Conservation (phyloP, 805 yeast genomes). For the Myxozyma mucilagina region DNA sequence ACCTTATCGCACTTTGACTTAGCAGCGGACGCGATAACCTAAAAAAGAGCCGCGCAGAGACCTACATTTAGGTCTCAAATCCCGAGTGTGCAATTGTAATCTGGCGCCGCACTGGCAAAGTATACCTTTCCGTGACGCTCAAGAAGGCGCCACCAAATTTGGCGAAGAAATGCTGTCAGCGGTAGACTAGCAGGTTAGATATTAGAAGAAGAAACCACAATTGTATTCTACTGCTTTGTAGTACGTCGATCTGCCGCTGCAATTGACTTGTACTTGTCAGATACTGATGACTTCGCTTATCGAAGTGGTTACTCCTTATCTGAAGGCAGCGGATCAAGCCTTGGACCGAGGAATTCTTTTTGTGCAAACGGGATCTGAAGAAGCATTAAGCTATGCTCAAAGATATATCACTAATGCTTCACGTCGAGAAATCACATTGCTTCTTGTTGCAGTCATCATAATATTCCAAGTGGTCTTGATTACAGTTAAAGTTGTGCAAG, state of each 20-base stretch:
- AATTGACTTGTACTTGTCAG: neutral
- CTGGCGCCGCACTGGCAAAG: constrained; percentile 2
- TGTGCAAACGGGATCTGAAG: constrained; percentile 1
- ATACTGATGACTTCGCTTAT: neutral
- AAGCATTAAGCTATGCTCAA: neutral
- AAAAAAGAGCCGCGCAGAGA: no score
- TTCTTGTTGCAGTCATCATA: constrained; percentile 9
- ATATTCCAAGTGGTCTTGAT: constrained; percentile 6
- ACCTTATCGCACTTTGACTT: no score
- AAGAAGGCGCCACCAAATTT: neutral
- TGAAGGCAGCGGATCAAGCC: constrained; percentile 1
- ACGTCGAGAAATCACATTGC: constrained; percentile 4
- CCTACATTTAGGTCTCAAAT: no score
- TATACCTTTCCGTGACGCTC: constrained; percentile 2
- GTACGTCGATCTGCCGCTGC: neutral
- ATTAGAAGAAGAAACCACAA: neutral
- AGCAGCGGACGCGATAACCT: no score
- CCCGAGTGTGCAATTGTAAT: no score
- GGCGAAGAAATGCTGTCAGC: neutral
- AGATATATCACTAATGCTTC: neutral
- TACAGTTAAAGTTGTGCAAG: constrained; percentile 5
- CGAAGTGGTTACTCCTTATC: neutral
- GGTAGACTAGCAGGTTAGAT: neutral
- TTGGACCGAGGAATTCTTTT: neutral
- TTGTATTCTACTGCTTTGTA: no score